Evolutionary conservation across 495 filamentous ascomycete genomes (phyloP), one percentile per base, ranked within the genome.

Genomic region (Talaromyces proteolyticus): DNA sequence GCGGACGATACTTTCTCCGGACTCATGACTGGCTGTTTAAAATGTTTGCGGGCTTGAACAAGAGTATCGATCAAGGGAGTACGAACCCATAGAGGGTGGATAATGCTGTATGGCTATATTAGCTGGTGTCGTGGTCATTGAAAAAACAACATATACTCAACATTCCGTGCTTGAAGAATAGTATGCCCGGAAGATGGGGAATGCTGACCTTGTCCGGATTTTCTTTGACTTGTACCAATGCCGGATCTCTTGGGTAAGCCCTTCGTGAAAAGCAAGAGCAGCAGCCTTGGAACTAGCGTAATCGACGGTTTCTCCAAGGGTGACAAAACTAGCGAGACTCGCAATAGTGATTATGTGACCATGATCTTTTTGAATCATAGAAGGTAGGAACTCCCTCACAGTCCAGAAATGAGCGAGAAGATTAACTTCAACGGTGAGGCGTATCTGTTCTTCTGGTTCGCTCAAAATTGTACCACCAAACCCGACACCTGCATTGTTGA

Each of bases 401-500:
- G 46, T 54, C 45, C 21, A 50, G 29, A 50, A 44, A 22, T 50
- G 38, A n/a, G 45, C 19, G 6, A 54, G 21, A n/a, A 21, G 41
- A 36, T 54, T 54, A 19, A 54, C 46, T 40, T 29, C 36, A 21
- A 54, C 19, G 6, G 49, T 55, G 7, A 16, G 22, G 26, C 43
- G 50, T 6, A 77, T 58, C 3, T 47, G n/a, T 18, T 54, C 54
- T 29, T 62, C 58, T 0, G 62, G 14, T 4, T 53, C 53, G 16
- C 64, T 52, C 14, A 75, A 56, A 44, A 76, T 67, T 49, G 50
- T 39, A 24, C 49, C 47, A 7, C 54, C 42, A 36, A 46, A 58
- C 36, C 54, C 58, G 42, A 77, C 59, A 44, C 71, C 71, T 17
- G 74, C 74, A 56, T 78, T 78, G 66, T 78, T 78, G 58, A 77